These are phyloP conservation scores for Ambrosia trifida DNA, from an alignment of 129 eudicot species.

Conservation along the genomic window DNA sequence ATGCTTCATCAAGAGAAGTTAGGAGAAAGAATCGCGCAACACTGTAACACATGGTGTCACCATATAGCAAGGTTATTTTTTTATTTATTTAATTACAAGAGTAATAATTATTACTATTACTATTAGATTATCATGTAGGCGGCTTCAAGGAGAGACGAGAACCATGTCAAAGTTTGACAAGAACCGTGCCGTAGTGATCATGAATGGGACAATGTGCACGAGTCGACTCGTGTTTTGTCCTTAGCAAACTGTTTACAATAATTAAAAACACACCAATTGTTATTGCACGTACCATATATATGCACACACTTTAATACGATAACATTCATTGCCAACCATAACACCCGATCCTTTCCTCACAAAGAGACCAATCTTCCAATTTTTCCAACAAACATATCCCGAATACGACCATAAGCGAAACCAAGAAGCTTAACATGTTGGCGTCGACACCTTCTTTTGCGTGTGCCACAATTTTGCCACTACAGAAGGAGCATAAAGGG, in stretches of 20 bases:
- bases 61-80: no score
- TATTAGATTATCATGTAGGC: slow-evolving; percentile 8
- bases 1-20: no score
- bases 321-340: neutral
- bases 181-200: neutral
- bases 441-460: neutral
- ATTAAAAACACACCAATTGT: neutral
- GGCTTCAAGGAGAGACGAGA: slow-evolving; percentile 4
- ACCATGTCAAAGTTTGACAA: slow-evolving; percentile 15
- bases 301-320: neutral
- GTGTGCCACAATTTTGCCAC: slow-evolving; percentile 1
- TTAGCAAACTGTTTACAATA: neutral
- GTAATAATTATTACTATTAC: no score
- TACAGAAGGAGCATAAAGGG: slow-evolving; percentile 1
- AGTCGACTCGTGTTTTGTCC: slow-evolving; percentile 16
- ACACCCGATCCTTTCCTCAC: no score
- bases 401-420: neutral
- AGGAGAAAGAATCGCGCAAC: no score
- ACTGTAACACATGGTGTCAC: no score
- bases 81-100: no score
- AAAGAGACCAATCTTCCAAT: neutral
- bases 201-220: no score
- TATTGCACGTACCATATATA: no score
- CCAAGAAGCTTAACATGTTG: neutral
- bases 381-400: neutral